A percentile compares a stretch with the other conserved stretches of the same genome.
Conservation (phyloP, 2,329 filamentous ascomycete genomes). For the Colletotrichum sp. region DNA sequence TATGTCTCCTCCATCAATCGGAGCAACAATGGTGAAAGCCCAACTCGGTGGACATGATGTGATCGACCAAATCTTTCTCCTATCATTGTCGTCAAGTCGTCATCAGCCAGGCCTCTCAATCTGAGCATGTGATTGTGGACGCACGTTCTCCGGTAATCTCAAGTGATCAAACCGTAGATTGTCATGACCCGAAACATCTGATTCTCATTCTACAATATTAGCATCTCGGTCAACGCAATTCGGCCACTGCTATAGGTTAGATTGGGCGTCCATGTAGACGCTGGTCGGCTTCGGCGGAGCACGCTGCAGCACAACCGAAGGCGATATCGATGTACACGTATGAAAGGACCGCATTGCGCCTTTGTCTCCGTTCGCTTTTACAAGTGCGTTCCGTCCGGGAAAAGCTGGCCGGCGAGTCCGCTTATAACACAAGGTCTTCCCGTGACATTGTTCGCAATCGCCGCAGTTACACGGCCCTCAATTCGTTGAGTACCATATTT, state of each 20-base stretch:
- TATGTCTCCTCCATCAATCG: background rate
- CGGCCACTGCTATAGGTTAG: background rate
- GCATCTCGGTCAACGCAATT: background rate
- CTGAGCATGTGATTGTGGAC: background rate
- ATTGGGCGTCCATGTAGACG: background rate
- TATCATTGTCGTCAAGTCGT: background rate
- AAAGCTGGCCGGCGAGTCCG: background rate
- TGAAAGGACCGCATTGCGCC: background rate
- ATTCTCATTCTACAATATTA: background rate
- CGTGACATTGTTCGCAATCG: background rate
- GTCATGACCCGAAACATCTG: background rate
- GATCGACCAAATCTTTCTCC: rapidly evolving
- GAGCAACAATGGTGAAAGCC: no score
- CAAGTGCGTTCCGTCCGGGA: rapidly evolving
- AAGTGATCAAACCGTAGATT: background rate
- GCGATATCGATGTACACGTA: background rate
- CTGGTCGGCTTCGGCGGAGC: background rate
- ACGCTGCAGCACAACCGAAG: background rate
- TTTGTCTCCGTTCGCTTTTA: background rate
- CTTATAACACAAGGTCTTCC: background rate
- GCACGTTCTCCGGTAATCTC: background rate
- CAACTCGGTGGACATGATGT: no score
- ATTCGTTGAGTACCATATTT: slow-evolving; percentile 18
- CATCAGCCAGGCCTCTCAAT: background rate
- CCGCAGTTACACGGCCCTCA: slow-evolving; percentile 15